Conservation (phyloP, 1,284 basidiomycete species). For the Rhizoctonia solani region DNA sequence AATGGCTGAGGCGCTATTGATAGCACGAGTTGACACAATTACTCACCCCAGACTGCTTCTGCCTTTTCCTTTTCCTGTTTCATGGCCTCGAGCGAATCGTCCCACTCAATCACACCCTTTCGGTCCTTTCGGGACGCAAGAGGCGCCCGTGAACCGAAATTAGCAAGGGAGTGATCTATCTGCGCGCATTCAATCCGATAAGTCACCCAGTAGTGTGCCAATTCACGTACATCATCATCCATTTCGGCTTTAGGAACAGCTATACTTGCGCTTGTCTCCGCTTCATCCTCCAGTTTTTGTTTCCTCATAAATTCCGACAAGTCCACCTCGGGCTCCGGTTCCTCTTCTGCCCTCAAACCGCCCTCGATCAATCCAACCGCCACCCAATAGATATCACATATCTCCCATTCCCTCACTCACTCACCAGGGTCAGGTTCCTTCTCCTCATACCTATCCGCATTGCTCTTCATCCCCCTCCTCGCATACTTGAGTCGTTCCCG, state of each 20-base stretch:
- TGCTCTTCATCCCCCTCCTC: conserved; percentile 62
- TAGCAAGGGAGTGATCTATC: conserved; percentile 61
- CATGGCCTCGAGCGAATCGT: conserved; percentile 63
- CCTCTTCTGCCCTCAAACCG: conserved; percentile 58
- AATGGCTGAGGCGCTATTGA: neutral
- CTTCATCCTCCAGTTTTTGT: conserved; percentile 57
- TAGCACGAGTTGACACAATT: conserved; percentile 2
- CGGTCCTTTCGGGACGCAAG: conserved; percentile 37
- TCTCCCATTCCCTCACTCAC: conserved; percentile 40
- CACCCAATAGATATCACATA: neutral
- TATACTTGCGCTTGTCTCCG: conserved; percentile 5
- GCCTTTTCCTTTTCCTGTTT: conserved; percentile 68
- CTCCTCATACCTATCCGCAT: conserved; percentile 72
- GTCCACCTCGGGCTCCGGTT: conserved; percentile 70
- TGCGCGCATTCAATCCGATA: conserved; percentile 43
- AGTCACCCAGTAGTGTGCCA: neutral
- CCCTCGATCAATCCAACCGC: conserved; percentile 48
- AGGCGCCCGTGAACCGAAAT: conserved; percentile 43
- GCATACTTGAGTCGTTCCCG: conserved; percentile 51
- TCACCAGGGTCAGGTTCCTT: conserved; percentile 58
- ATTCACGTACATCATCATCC: conserved; percentile 51
- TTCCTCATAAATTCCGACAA: conserved; percentile 64
- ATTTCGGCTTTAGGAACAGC: conserved; percentile 45
- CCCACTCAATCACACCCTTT: conserved; percentile 73
- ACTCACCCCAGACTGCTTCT: conserved; percentile 69